phyloP scores from a whole-genome alignment of 345 rosid species.

The Lepidium aucheri region DNA sequence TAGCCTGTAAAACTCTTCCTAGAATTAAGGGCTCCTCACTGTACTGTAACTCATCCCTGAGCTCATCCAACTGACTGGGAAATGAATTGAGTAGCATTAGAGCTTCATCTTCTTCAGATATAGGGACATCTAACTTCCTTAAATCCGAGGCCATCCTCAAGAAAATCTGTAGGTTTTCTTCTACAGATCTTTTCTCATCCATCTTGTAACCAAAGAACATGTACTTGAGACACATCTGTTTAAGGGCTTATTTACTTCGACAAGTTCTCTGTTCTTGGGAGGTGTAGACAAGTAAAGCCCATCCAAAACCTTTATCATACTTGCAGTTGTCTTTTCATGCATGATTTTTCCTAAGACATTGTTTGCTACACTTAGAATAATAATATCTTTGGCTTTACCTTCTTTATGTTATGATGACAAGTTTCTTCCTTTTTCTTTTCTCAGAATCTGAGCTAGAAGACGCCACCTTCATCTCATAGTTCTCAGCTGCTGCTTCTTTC shows the following conservation, averaged over 20 bases:
- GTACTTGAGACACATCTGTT: background rate
- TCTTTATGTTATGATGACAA: background rate
- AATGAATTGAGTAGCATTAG: too few species aligned
- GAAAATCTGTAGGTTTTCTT: background rate
- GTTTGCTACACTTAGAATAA: background rate
- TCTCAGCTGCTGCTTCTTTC: too few species aligned
- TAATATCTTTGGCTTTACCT: background rate
- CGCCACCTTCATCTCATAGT: background rate
- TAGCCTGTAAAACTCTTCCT: too few species aligned
- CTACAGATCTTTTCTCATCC: background rate
- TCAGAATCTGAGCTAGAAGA: background rate
- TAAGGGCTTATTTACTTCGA: too few species aligned
- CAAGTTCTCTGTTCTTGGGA: too few species aligned
- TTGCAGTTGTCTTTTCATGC: background rate
- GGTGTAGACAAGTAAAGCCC: background rate
- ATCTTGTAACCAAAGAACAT: background rate
- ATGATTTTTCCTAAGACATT: background rate
- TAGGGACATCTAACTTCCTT: too few species aligned
- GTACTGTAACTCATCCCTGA: too few species aligned
- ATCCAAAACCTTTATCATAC: background rate
- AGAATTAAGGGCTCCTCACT: too few species aligned
- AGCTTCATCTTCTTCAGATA: too few species aligned
- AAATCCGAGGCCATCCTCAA: too few species aligned
- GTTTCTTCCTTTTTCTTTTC: background rate
- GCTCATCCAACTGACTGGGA: too few species aligned